Base-by-base conservation (phyloP, 169 alveolate genomes). In the Perkinsus marinus region DNA sequence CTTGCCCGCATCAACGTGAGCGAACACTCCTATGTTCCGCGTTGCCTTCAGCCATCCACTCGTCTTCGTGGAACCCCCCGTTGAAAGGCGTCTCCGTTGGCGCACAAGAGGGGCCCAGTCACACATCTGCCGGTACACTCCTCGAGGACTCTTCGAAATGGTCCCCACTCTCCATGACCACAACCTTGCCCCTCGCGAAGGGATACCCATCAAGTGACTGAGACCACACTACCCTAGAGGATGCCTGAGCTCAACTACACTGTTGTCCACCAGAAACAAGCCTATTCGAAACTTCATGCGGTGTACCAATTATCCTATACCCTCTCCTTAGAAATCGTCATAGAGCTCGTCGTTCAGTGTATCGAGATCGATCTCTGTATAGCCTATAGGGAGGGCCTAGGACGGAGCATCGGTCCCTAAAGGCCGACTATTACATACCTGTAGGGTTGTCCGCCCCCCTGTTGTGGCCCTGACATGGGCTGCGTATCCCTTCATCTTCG, bases 1-100 rank as follows among this genome's bases (percentile, higher is more conserved):
- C 94, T 98, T 98, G 9, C 99, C 99, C n/a, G 99, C 99, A 93
- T 98, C 99, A 41, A 98, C 98, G 93, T 98, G 99, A 37, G 99
- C 99, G 92, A 98, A 97, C 79, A 98, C 97, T 30, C 99, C 99
- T 68, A 97, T 94, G 93, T 97, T 97, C 43, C 99, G 94, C 22
- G 22, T 57, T 30, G 22, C 7, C 22, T 57, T 57, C 79, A 57
- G 79, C 36, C 68, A 9, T 9, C 79, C 79, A 13, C 34, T 16
- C 36, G 79, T 16, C 79, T 57, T 13, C 79, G 26, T 7, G 26
- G 36, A 13, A 13, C 37, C 26, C 30, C 36, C 34, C 7, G 79
- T 13, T 13, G 34, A 57, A 57, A 26, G 22, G 22, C n/a, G n/a
- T n/a, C 79, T 57, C 79, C 79, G 79, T 19, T 19, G 37, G 79